Evolutionary conservation across 495 filamentous ascomycete species (phyloP), one percentile per base, ranked within the genome.

Genomic region (Penicillium chermesinum): DNA sequence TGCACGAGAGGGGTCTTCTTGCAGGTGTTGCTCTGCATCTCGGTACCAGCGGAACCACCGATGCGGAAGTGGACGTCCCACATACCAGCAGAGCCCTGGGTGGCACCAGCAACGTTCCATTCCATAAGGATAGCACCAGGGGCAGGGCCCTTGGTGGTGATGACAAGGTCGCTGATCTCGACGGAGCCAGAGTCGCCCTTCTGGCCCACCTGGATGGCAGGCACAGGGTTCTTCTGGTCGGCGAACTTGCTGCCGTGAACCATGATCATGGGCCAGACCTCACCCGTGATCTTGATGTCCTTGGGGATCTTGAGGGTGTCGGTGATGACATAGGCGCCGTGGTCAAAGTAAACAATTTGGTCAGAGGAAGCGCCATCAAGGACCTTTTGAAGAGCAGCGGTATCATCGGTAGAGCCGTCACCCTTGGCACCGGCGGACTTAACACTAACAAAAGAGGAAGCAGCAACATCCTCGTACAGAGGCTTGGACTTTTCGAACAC

Each of bases 51-150:
- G 18, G 85, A 80, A 8, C 91, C 91, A 45, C 90, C 84, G 17
- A 85, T 73, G 48, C 91, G 88, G 66, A 88, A 84, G 67, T 96
- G 91, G 7, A 90, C 86, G 61, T 97, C 91, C 89, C 89, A 97
- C 71, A 96, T 80, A 30, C 80, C 91, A 6, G 78, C 78, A 0
- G 84, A 80, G 47, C 88, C 91, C 37, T 85, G 82, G 7, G 73
- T 67, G 2, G 73, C 62, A 16, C 77, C 79, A 7, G 77, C 84
- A 5, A 96, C 61, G 70, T 97, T 96, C 89, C 90, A 97, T 59
- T 97, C 77, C 64, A 96, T 79, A 38, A 97, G 71, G 56, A 95
- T 86, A 18, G 91, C 91, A 48, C 91, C 91, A 14, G 90, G 87
- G 52, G 87, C 82, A 2, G 88, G 69, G 77, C 91, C 71, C 62